These are phyloP conservation scores for Asterophora parasitica DNA, from an alignment of 768 basidiomycete species.

Conservation along the genomic window DNA sequence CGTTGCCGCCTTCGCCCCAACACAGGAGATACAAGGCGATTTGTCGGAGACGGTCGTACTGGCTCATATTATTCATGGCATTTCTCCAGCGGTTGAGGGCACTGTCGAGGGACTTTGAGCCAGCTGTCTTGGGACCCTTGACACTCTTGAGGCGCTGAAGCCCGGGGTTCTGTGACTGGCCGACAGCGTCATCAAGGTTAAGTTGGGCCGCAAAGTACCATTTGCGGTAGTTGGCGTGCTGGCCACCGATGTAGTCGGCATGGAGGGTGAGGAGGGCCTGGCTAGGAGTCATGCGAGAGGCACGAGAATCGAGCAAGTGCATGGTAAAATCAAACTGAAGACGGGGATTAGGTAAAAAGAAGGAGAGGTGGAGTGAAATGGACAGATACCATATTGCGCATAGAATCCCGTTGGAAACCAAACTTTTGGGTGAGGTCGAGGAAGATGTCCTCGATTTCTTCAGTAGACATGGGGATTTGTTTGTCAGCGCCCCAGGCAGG, in stretches of 20 bases:
- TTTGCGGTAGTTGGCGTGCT: slow-evolving; percentile 98
- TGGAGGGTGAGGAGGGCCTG: slow-evolving; percentile 95
- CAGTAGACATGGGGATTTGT: slow-evolving; percentile 93
- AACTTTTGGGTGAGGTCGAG: slow-evolving; percentile 98
- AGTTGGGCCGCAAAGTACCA: slow-evolving; percentile 99
- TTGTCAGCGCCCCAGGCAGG: slow-evolving; percentile 94
- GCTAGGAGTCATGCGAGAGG: slow-evolving; percentile 96
- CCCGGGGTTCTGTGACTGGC: slow-evolving; percentile 90
- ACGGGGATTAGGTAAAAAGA: slow-evolving; percentile 13
- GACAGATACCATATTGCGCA: slow-evolving; percentile 81
- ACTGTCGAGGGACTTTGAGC: slow-evolving; percentile 81
- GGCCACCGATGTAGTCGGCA: slow-evolving; percentile 98
- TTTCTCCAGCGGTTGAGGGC: slow-evolving; percentile 95
- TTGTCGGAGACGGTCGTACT: slow-evolving; percentile 96
- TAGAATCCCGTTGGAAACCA: slow-evolving; percentile 94
- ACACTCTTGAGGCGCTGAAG: slow-evolving; percentile 84
- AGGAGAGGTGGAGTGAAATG: slow-evolving; percentile 3
- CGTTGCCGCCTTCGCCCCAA: slow-evolving; percentile 98
- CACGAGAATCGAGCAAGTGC: slow-evolving; percentile 95
- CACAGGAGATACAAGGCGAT: slow-evolving; percentile 93
- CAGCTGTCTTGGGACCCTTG: slow-evolving; percentile 49
- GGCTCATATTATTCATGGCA: slow-evolving; percentile 99
- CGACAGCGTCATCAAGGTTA: slow-evolving; percentile 98
- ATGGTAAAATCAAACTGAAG: slow-evolving; percentile 92
- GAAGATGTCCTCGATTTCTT: slow-evolving; percentile 98